phyloP scores from a whole-genome alignment of 805 yeast species.

The Wickerhamiella bombiphila region DNA sequence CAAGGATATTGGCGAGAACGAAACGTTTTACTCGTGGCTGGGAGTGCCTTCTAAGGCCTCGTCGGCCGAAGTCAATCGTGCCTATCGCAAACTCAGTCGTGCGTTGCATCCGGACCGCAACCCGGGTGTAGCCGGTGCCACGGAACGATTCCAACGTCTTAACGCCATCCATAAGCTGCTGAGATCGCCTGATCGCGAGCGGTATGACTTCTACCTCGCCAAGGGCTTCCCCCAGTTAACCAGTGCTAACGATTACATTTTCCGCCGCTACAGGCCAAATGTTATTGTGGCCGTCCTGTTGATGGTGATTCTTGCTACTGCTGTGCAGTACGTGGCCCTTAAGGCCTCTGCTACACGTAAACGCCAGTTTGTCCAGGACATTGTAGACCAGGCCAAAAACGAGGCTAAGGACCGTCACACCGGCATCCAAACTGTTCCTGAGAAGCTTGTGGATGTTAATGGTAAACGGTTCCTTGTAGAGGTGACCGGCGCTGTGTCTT shows the following conservation, averaged over 20 bases:
- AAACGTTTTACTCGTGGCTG: slow-evolving; percentile 54
- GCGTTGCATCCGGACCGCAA: slow-evolving; percentile 77
- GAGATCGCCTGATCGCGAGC: slow-evolving; percentile 40
- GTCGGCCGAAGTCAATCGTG: slow-evolving; percentile 21
- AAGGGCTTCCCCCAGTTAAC: slow-evolving; percentile 80
- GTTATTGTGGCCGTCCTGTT: slow-evolving; percentile 35
- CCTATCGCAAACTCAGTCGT: slow-evolving; percentile 54
- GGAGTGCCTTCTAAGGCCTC: slow-evolving; percentile 19
- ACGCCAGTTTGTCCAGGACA: slow-evolving; percentile 33
- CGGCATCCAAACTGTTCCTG: slow-evolving; percentile 19
- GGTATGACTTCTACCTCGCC: slow-evolving; percentile 71
- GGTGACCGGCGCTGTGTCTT: slow-evolving; percentile 23
- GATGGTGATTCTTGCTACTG: slow-evolving; percentile 36
- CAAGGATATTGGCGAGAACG: slow-evolving; percentile 44
- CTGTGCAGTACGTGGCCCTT: slow-evolving; percentile 44
- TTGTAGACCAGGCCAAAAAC: slow-evolving; percentile 22
- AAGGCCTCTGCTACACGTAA: slow-evolving; percentile 43
- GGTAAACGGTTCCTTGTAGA: slow-evolving; percentile 24
- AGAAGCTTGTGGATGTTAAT: slow-evolving; percentile 17
- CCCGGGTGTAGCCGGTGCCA: slow-evolving; percentile 34
- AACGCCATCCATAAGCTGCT: slow-evolving; percentile 65
- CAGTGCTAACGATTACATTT: slow-evolving; percentile 37
- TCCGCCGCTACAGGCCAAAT: slow-evolving; percentile 55
- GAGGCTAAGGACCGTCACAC: slow-evolving; percentile 18
- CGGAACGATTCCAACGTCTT: slow-evolving; percentile 61